Evolutionary conservation across 2,329 filamentous ascomycete species (phyloP).

Genomic region (Aphanoascus verrucosus): DNA sequence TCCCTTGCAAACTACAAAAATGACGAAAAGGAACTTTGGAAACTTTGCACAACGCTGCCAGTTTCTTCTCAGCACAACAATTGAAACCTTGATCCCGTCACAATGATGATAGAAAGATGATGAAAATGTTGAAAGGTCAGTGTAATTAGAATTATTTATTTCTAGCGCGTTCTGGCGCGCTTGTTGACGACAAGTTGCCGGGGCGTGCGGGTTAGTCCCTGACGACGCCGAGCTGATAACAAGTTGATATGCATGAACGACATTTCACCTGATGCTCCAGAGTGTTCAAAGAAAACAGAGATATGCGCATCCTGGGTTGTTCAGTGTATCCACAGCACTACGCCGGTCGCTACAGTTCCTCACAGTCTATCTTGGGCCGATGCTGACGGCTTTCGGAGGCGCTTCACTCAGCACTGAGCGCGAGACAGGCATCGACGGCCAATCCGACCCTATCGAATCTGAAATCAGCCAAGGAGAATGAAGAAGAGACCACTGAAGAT

Average conservation of each 20-base stretch:
- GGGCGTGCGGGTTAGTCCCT: too few relatives aligned
- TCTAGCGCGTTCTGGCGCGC: not conserved
- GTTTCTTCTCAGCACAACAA: not conserved
- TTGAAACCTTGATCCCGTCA: not conserved
- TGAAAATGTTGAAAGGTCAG: not conserved
- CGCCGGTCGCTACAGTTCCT: not conserved
- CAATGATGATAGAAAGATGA: not conserved
- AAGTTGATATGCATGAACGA: too few relatives aligned
- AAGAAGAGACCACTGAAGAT: not conserved
- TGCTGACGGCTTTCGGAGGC: too few relatives aligned
- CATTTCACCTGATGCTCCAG: not conserved
- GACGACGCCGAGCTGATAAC: too few relatives aligned
- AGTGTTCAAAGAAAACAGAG: not conserved
- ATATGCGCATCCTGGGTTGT: not conserved
- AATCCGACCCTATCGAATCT: conserved; percentile 54
- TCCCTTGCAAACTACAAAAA: not conserved
- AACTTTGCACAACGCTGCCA: not conserved
- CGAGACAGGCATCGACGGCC: conserved; percentile 77
- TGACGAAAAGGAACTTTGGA: conserved; percentile 5
- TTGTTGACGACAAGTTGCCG: too few relatives aligned
- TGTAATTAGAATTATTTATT: not conserved
- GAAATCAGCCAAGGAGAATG: not conserved
- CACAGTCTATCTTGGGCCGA: not conserved
- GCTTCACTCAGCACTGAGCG: conserved; percentile 44
- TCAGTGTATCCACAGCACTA: not conserved